Evolutionary conservation across 768 basidiomycete species (phyloP).

Genomic region (Peribolospora baueri): DNA sequence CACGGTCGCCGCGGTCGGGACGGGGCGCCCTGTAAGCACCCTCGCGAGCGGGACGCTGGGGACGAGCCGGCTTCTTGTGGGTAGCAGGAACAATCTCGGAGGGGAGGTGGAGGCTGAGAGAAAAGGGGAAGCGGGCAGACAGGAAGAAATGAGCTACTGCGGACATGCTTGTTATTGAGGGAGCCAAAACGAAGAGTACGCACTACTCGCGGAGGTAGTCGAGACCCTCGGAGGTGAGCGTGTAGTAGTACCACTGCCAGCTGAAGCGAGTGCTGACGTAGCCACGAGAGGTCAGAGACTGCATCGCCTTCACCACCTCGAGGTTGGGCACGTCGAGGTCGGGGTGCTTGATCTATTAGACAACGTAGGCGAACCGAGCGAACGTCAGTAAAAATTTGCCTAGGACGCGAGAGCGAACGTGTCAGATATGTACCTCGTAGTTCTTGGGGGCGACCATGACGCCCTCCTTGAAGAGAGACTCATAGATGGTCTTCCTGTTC

Average conservation of each 20-base stretch:
- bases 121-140: not conserved
- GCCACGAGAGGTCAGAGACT: conserved; percentile 44
- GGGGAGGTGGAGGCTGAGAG: conserved; percentile 73
- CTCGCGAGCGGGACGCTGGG: conserved; percentile 56
- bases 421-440: conserved; percentile 43
- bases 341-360: conserved; percentile 41
- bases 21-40: conserved; percentile 76
- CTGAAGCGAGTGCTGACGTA: conserved; percentile 97
- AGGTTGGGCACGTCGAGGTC: conserved; percentile 47
- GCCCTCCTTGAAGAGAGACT: conserved; percentile 99
- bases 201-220: conserved; percentile 84
- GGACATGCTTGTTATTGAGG: not conserved
- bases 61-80: conserved; percentile 85
- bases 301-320: conserved; percentile 47
- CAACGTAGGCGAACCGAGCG: no score
- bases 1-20: conserved; percentile 40
- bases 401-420: no score
- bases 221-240: conserved; percentile 85
- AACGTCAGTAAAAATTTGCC: no score
- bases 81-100: conserved; percentile 88
- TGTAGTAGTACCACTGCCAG: conserved; percentile 99
- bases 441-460: conserved; percentile 99
- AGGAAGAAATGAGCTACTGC: not conserved
- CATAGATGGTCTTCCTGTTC: conserved; percentile 88
- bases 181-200: conserved; percentile 6